These are phyloP conservation scores for Oxalis stricta DNA, from an alignment of 441 rosid species.

Conservation along the genomic window DNA sequence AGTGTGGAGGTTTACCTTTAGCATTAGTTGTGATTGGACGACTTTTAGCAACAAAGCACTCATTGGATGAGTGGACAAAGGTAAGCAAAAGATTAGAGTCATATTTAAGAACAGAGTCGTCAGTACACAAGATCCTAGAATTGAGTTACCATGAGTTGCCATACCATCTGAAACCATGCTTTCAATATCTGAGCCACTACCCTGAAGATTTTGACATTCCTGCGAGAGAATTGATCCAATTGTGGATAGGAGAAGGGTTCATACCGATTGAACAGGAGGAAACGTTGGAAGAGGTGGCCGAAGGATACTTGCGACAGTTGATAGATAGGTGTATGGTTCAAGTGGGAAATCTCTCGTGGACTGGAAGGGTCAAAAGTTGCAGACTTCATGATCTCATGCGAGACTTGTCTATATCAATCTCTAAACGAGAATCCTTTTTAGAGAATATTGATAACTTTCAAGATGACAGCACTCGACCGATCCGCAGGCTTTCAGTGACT, in stretches of 20 bases:
- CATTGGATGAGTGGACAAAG: too few relatives aligned
- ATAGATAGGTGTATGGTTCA: conserved; percentile 18
- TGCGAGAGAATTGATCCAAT: conserved; percentile 11
- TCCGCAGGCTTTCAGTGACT: too few relatives aligned
- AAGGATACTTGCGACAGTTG: conserved; percentile 8
- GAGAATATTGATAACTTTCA: too few relatives aligned
- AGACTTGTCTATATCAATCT: background rate
- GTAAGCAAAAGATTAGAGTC: too few relatives aligned
- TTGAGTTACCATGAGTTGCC: conserved; percentile 21
- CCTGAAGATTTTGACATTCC: conserved; percentile 15
- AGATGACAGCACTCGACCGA: too few relatives aligned
- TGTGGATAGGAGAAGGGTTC: conserved; percentile 20
- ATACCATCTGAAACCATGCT: conserved; percentile 15
- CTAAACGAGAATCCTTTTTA: background rate
- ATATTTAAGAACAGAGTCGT: too few relatives aligned
- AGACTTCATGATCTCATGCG: conserved; percentile 7
- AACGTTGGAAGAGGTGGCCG: conserved; percentile 9
- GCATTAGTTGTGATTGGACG: conserved; percentile 20
- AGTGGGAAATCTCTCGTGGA: conserved; percentile 3
- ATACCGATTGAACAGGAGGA: conserved; percentile 3
- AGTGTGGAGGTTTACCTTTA: conserved; percentile 17
- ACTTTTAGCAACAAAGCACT: conserved; percentile 13
- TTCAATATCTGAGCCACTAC: conserved; percentile 15
- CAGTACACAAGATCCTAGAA: conserved; percentile 17
- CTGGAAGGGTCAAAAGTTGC: conserved; percentile 8